Conservation (phyloP, 2,329 filamentous ascomycete genomes). For the Coccinonectria pachysandricola region DNA sequence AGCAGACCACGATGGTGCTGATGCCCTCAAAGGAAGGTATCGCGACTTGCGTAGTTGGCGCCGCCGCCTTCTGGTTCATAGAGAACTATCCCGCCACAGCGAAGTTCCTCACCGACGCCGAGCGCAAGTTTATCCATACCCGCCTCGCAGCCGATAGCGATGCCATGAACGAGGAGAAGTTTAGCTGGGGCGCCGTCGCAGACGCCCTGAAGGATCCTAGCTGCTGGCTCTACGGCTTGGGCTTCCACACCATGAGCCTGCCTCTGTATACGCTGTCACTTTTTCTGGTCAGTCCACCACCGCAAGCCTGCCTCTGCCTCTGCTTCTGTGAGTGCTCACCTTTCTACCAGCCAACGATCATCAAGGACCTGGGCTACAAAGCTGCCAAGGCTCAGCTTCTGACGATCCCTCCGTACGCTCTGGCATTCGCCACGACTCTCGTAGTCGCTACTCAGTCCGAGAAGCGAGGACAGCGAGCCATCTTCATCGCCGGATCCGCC, state of each 20-base stretch:
- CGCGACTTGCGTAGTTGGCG: constrained; percentile 40
- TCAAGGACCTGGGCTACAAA: constrained; percentile 42
- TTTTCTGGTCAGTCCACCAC: constrained; percentile 47
- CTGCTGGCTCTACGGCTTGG: constrained; percentile 62
- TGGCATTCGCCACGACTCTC: constrained; percentile 51
- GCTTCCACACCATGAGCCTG: constrained; percentile 63
- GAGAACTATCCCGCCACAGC: constrained; percentile 54
- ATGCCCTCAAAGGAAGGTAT: constrained; percentile 43
- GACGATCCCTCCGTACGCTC: constrained; percentile 53
- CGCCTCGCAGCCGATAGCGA: constrained; percentile 60
- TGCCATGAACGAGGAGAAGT: constrained; percentile 56
- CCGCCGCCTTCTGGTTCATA: constrained; percentile 48
- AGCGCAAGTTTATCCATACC: constrained; percentile 47
- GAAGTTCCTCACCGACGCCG: constrained; percentile 42
- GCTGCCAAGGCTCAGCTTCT: constrained; percentile 46
- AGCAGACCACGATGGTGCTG: constrained; percentile 14
- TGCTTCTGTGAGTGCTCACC: constrained; percentile 26
- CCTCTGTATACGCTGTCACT: constrained; percentile 46
- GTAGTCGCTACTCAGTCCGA: constrained; percentile 51
- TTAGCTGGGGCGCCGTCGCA: constrained; percentile 56
- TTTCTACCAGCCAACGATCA: constrained; percentile 35
- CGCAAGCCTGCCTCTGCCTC: constrained; percentile 54
- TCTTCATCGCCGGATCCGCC: constrained; percentile 52
- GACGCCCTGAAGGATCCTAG: constrained; percentile 57
- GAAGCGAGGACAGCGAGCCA: constrained; percentile 42